Conservation (phyloP, 164 flowering plant genomes). For the Liriodendron chinense region DNA sequence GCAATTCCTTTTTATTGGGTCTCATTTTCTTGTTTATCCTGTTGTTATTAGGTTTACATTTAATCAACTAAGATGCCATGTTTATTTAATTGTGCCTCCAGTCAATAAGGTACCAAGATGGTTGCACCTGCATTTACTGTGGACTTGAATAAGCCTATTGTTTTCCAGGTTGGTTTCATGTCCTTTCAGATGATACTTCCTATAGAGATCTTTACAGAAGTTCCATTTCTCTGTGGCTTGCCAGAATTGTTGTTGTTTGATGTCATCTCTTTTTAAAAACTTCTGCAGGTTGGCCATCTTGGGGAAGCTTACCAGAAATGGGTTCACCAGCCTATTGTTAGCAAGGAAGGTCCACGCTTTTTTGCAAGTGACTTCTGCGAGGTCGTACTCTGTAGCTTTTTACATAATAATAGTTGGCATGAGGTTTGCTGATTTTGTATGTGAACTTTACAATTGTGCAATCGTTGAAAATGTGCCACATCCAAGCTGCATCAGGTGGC, state of each 20-base stretch:
- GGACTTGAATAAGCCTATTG: constrained; percentile 87
- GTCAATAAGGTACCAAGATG: constrained; percentile 34
- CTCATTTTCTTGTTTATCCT: no score
- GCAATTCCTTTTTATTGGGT: no score
- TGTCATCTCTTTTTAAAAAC: neutral
- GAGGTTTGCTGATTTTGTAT: neutral
- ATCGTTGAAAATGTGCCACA: neutral
- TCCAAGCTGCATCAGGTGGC: neutral
- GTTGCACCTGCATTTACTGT: constrained; percentile 73
- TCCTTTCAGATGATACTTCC: neutral
- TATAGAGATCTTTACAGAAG: no score
- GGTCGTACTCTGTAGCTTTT: constrained; percentile 33
- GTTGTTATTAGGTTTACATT: no score
- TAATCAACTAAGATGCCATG: neutral
- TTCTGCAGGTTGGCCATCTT: constrained; percentile 88
- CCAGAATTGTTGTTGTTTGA: neutral
- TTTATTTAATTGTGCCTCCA: neutral
- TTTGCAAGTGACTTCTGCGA: constrained; percentile 74
- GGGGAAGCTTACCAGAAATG: constrained; percentile 88
- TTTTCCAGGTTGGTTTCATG: constrained; percentile 64
- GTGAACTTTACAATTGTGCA: neutral
- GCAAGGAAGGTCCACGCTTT: constrained; percentile 86
- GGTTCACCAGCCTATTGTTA: constrained; percentile 91
- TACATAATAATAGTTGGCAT: neutral
- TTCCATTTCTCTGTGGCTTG: neutral